phyloP scores from a whole-genome alignment of 345 rosid species.

The Salix udensis region DNA sequence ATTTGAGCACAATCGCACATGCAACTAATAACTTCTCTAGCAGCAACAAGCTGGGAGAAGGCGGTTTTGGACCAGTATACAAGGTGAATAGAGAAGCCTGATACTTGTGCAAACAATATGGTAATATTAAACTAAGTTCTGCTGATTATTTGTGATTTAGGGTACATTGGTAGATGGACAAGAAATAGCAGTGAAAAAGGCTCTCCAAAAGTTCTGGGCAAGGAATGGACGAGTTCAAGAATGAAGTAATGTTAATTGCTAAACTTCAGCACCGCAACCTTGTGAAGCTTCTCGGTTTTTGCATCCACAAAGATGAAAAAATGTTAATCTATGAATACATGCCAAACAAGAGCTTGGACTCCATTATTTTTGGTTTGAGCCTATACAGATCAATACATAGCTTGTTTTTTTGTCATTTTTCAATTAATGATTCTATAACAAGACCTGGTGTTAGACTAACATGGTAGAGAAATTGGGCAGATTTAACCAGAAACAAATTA shows the following conservation, averaged over 20 bases:
- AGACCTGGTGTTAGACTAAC: background rate
- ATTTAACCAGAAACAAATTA: background rate
- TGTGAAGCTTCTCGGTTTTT: too few species aligned
- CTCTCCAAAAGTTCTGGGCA: slow-evolving; percentile 38
- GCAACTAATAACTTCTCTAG: slow-evolving; percentile 22
- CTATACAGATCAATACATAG: background rate
- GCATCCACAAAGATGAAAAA: too few species aligned
- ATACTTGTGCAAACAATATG: too few species aligned
- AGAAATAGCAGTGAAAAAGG: slow-evolving; percentile 55
- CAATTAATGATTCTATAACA: too few species aligned
- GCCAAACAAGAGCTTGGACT: slow-evolving; percentile 4
- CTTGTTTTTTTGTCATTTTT: too few species aligned
- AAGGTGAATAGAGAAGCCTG: background rate
- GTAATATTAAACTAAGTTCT: too few species aligned
- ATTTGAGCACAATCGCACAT: background rate
- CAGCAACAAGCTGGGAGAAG: slow-evolving; percentile 23
- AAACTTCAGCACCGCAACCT: too few species aligned
- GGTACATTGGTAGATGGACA: slow-evolving; percentile 36
- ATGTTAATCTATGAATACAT: too few species aligned
- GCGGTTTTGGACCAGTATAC: slow-evolving; percentile 31
- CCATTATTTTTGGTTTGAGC: slow-evolving; percentile 29
- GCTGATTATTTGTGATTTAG: background rate
- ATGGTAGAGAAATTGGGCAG: slow-evolving; percentile 9
- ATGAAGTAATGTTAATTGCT: too few species aligned
- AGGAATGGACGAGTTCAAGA: slow-evolving; percentile 21